phyloP scores from a whole-genome alignment of 1,139 yeast genomes.

The Ogataea hybrid region DNA sequence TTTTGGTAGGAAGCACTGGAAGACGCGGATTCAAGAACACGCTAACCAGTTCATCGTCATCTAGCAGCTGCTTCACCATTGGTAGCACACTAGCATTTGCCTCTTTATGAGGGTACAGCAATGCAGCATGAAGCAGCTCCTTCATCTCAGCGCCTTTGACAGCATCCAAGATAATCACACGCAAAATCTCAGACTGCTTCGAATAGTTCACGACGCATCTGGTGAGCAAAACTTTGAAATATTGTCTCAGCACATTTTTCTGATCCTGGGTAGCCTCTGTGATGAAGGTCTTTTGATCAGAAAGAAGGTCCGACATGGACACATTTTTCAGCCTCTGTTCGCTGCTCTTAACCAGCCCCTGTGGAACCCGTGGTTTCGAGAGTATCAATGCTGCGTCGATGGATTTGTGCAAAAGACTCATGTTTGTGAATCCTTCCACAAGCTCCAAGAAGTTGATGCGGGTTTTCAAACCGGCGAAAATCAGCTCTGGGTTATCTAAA shows the following conservation, averaged over 20 bases:
- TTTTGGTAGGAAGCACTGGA: conserved; percentile 46
- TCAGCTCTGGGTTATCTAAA: conserved; percentile 36
- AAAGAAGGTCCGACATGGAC: conserved; percentile 66
- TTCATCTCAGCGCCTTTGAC: conserved; percentile 28
- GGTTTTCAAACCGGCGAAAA: conserved; percentile 35
- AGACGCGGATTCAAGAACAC: conserved; percentile 73
- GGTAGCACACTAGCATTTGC: conserved; percentile 49
- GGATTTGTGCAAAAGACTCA: conserved; percentile 41
- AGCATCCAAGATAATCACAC: conserved; percentile 52
- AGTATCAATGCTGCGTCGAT: conserved; percentile 47
- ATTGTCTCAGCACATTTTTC: conserved; percentile 40
- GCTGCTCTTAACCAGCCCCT: conserved; percentile 23
- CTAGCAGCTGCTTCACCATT: conserved; percentile 52
- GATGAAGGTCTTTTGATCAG: conserved; percentile 62
- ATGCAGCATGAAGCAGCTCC: conserved; percentile 4
- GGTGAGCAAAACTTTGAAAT: conserved; percentile 49
- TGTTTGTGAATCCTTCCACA: conserved; percentile 38
- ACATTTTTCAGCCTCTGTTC: conserved; percentile 44
- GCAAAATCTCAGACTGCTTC: conserved; percentile 59
- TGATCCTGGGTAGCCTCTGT: conserved; percentile 41
- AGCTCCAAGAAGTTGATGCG: conserved; percentile 34
- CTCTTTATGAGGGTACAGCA: conserved; percentile 40
- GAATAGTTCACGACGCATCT: conserved; percentile 58
- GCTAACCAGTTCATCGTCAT: conserved; percentile 42
- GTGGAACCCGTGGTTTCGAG: conserved; percentile 40